phyloP scores from a whole-genome alignment of 192 early-diverging fungal species.

The Globomyces pollinis-pini region DNA sequence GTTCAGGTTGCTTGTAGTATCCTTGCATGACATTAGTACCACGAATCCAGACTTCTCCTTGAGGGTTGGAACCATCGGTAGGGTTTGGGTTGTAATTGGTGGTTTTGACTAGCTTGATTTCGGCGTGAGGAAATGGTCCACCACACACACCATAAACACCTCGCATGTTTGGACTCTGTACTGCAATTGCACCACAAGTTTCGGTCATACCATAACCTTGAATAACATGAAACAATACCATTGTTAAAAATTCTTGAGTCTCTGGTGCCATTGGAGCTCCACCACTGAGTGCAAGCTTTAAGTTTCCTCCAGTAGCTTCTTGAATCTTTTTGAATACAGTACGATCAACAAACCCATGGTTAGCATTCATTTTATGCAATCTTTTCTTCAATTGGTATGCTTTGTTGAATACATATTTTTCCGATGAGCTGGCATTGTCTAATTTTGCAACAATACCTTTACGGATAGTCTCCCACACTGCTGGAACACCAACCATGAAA shows the following conservation, averaged over 20 bases:
- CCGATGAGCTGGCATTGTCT: conserved; percentile 32
- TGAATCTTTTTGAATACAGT: conserved; percentile 77
- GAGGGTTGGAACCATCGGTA: conserved; percentile 41
- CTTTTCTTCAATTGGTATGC: conserved; percentile 46
- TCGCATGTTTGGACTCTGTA: conserved; percentile 33
- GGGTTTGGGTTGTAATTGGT: conserved; percentile 41
- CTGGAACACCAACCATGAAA: conserved; percentile 62
- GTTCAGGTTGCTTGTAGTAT: conserved; percentile 64
- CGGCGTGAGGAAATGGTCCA: conserved; percentile 64
- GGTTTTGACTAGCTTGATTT: conserved; percentile 63
- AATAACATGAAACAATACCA: conserved; percentile 68
- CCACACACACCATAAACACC: conserved; percentile 39
- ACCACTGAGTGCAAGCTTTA: conserved; percentile 72
- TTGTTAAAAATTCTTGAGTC: conserved; percentile 75
- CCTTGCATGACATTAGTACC: conserved; percentile 70
- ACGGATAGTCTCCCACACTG: conserved; percentile 73
- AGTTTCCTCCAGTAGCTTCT: conserved; percentile 72
- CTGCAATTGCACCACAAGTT: conserved; percentile 52
- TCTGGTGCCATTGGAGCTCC: conserved; percentile 82
- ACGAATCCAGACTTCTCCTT: conserved; percentile 78
- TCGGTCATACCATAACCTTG: conserved; percentile 88
- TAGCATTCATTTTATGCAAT: not conserved
- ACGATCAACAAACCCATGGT: conserved; percentile 42
- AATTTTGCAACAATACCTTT: conserved; percentile 71
- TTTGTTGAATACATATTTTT: conserved; percentile 65